Conservation (phyloP, 2,329 filamentous ascomycete species). For the Scortechinia acanthostroma region DNA sequence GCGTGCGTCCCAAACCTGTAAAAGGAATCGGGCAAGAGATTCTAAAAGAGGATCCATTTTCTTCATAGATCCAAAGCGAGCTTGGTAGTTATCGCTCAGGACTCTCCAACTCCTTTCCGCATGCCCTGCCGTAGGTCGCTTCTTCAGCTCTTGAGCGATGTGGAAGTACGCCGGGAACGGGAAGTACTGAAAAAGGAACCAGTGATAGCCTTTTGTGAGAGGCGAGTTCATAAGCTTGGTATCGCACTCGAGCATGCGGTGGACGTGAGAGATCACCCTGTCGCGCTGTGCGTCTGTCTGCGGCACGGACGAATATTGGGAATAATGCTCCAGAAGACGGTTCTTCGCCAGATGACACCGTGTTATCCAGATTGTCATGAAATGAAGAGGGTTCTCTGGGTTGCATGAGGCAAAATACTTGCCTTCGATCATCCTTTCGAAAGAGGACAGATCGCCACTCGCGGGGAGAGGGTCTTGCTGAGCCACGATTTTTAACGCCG, state of each 20-base stretch:
- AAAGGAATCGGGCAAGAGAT: neutral
- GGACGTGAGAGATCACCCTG: slow-evolving; percentile 11
- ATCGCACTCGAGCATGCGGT: slow-evolving; percentile 9
- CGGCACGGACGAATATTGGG: slow-evolving; percentile 3
- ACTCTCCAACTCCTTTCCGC: slow-evolving; percentile 28
- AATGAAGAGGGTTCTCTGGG: slow-evolving; percentile 19
- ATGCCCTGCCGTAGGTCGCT: slow-evolving; percentile 9
- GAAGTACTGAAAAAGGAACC: slow-evolving; percentile 10
- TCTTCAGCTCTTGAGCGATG: slow-evolving; percentile 10
- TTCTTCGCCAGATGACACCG: slow-evolving; percentile 21
- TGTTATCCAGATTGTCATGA: slow-evolving; percentile 24
- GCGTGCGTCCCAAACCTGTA: neutral
- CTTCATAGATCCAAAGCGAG: slow-evolving; percentile 12
- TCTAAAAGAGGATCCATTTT: neutral
- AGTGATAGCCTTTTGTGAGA: slow-evolving; percentile 8
- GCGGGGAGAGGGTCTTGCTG: neutral
- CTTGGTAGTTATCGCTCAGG: slow-evolving; percentile 34
- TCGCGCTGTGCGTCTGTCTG: neutral
- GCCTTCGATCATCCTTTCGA: slow-evolving; percentile 11
- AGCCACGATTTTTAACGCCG: neutral
- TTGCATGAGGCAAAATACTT: slow-evolving; percentile 14
- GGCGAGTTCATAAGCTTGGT: slow-evolving; percentile 7
- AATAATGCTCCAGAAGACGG: slow-evolving; percentile 21
- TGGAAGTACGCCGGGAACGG: slow-evolving; percentile 13
- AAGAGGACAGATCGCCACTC: slow-evolving; percentile 8